Conservation (phyloP, 2,329 filamentous ascomycete genomes). For the Pseudogymnoascus sp. region DNA sequence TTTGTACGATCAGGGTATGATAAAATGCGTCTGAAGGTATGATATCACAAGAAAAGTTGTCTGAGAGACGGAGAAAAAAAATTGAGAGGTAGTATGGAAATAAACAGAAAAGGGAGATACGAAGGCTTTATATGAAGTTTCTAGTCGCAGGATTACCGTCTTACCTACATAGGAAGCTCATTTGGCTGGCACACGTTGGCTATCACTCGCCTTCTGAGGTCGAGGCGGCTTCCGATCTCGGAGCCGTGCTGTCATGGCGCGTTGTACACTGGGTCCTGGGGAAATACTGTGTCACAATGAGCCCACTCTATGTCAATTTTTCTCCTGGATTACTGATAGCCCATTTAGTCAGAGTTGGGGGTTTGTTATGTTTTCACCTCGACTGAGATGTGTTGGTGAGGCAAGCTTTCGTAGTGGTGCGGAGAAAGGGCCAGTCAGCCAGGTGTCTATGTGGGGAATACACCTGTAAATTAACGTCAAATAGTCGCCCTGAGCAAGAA, state of each 20-base stretch:
- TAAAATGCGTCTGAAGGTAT: neutral
- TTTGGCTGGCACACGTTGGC: neutral
- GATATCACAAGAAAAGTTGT: neutral
- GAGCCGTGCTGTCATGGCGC: neutral
- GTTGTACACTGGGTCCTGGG: neutral
- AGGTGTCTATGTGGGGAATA: neutral
- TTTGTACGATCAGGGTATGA: neutral
- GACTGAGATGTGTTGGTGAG: neutral
- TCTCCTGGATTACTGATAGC: neutral
- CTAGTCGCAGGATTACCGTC: neutral
- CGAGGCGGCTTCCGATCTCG: neutral
- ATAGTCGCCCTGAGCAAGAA: neutral
- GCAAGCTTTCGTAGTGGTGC: neutral
- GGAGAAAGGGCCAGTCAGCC: neutral
- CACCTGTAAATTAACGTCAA: neutral
- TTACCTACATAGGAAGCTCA: constrained; percentile 2
- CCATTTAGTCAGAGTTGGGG: neutral
- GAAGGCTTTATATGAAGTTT: neutral
- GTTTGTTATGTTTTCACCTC: neutral
- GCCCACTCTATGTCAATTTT: neutral
- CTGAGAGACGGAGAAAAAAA: neutral
- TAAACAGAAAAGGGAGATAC: neutral
- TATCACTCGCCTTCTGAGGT: neutral
- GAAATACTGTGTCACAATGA: neutral
- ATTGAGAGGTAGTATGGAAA: neutral